Base-by-base conservation (phyloP, 306 rosid species). In the Vicia villosa region DNA sequence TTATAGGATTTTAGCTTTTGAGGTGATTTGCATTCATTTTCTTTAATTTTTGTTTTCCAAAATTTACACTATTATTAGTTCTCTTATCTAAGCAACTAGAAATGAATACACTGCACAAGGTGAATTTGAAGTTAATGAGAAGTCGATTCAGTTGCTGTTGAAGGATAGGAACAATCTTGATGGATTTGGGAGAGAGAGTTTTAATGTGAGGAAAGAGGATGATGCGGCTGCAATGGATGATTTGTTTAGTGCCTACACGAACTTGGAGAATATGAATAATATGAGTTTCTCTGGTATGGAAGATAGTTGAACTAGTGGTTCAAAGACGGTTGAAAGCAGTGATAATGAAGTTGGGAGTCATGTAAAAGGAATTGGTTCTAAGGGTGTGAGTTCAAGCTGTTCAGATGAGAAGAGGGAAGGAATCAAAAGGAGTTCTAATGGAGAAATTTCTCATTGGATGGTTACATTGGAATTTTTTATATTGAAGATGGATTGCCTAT, bases 281-380 rank as follows among this genome's bases (percentile, higher is more conserved):
- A 43, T 88, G 84, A 83, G 80, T 63, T 83, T 86, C 51, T 60
- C 85, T 4, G 88, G 86, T 19, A 68, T 75, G 12, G 97, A 91
- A 63, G 92, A 88, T 62, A 79, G 83, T 63, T 68, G 72, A 54
- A 79, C 66, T 16, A 79, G 83, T 61, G 83, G 83, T 57, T 84
- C 92, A 0, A 91, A 84, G 86, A 86, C 94, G 1, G 83, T 87
- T 56, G 97, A 88, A 51, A 88, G 92, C 74, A 91, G 97, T 61
- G 96, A 91, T 63, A 88, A 86, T 20, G 97, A 91, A 80, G 96
- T 74, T 74, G 96, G 85, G 80, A 91, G 97, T 77, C 77, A 78
- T 40, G 36, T 80, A 34, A 83, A 72, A 46, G 24, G 61, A 13
- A 61, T 30, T 32, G 12, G 70, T 63, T 45, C 67, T 50, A 82